phyloP scores from a whole-genome alignment of 352 stramenopile genomes.

The Thalassiosira hispida region DNA sequence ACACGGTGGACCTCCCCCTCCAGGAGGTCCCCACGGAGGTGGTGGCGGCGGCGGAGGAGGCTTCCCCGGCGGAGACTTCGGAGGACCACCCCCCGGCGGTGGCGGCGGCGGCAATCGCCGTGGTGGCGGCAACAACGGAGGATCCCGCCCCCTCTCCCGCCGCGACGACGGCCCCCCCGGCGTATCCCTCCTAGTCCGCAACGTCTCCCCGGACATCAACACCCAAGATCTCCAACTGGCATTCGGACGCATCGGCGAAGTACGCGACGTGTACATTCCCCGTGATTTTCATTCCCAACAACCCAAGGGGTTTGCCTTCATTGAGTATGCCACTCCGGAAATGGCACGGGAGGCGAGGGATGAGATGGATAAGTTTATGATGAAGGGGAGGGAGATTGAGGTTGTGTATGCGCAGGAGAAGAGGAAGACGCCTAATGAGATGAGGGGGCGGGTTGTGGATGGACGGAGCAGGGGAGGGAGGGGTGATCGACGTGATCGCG shows the following conservation, averaged over 20 bases:
- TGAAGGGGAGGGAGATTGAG: slow-evolving; percentile 92
- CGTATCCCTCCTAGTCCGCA: slow-evolving; percentile 93
- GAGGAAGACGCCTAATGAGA: slow-evolving; percentile 94
- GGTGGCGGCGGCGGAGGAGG: slow-evolving; percentile 30
- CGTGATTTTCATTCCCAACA: slow-evolving; percentile 94
- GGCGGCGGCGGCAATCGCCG: slow-evolving; percentile 21
- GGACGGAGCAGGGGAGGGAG: slow-evolving; percentile 5
- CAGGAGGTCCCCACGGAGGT: slow-evolving; percentile 17
- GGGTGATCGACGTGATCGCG: slow-evolving; percentile 21
- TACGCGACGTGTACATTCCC: slow-evolving; percentile 95
- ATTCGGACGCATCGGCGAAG: slow-evolving; percentile 92
- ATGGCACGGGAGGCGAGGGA: slow-evolving; percentile 90
- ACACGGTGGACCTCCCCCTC: slow-evolving; percentile 12
- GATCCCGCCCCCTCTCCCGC: slow-evolving; percentile 12
- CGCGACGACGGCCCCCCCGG: slow-evolving; percentile 83
- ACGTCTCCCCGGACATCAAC: slow-evolving; percentile 91
- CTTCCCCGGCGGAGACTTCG: slow-evolving; percentile 23
- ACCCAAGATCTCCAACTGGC: slow-evolving; percentile 91
- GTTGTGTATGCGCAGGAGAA: slow-evolving; percentile 96
- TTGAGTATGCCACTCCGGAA: slow-evolving; percentile 92
- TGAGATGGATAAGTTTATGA: slow-evolving; percentile 90
- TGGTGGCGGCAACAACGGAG: slow-evolving; percentile 20
- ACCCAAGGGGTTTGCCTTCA: slow-evolving; percentile 94
- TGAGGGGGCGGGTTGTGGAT: slow-evolving; percentile 87
- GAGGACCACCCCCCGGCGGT: slow-evolving; percentile 25